Evolutionary conservation across 148 eudicot genomes (phyloP).

Genomic region (Silene uniflora): DNA sequence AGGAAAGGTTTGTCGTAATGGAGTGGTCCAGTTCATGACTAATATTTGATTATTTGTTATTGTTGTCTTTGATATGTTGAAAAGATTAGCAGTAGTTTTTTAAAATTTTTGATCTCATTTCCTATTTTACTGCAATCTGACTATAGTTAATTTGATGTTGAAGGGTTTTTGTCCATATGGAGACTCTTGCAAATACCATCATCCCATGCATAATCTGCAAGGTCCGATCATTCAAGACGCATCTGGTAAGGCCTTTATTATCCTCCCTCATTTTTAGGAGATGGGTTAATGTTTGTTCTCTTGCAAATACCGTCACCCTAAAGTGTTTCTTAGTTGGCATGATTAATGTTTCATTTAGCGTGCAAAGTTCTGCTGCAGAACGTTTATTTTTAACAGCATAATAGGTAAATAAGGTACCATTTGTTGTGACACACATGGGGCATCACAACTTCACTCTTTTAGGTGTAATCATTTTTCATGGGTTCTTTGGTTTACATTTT

Average conservation of each 20-base stretch:
- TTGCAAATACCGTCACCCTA: too few species aligned
- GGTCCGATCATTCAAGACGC: constrained; percentile 37
- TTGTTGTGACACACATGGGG: too few species aligned
- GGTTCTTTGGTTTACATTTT: background rate
- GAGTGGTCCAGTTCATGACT: background rate
- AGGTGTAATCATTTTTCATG: background rate
- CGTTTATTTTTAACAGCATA: background rate
- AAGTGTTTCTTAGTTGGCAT: background rate
- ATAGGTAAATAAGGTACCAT: background rate
- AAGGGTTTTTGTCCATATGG: constrained; percentile 88
- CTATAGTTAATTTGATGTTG: constrained; percentile 3
- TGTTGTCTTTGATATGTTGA: background rate
- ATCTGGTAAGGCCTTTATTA: constrained; percentile 32
- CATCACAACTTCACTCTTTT: background rate
- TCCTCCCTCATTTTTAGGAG: background rate
- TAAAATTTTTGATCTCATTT: background rate
- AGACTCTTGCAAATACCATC: constrained; percentile 74
- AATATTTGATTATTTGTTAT: too few species aligned
- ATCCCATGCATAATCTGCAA: constrained; percentile 53
- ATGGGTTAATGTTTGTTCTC: background rate
- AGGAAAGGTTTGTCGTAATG: background rate
- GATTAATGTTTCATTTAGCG: background rate
- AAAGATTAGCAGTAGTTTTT: background rate
- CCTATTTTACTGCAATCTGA: background rate
- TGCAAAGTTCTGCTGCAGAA: background rate